These are phyloP conservation scores for Lachnum nothofagi DNA, from an alignment of 2,329 filamentous ascomycete genomes.

Conservation along the genomic window DNA sequence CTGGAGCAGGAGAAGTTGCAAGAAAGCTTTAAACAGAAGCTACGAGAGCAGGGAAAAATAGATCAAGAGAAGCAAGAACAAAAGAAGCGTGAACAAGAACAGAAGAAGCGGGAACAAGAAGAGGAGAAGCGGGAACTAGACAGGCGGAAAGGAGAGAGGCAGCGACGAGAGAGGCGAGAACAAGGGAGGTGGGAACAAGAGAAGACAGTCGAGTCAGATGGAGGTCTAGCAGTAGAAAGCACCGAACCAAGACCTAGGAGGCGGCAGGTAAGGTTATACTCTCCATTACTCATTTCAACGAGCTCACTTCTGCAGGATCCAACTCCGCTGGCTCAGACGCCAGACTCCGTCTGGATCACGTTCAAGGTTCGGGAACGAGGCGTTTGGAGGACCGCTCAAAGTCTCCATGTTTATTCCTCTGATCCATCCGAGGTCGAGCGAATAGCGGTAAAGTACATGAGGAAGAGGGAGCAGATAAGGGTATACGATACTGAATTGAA, in stretches of 20 bases:
- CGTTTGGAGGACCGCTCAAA: conserved; percentile 6
- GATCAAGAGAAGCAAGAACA: not conserved
- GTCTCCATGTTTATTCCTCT: conserved; percentile 4
- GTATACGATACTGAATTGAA: conserved; percentile 9
- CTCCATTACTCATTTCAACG: conserved; percentile 3
- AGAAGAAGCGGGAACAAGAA: conserved; percentile 1
- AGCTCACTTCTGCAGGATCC: conserved; percentile 10
- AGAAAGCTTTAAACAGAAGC: not conserved
- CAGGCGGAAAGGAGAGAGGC: too few relatives aligned
- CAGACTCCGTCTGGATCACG: conserved; percentile 1
- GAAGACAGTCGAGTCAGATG: conserved; percentile 1
- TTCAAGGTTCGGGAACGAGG: conserved; percentile 7
- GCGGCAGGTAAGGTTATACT: conserved; percentile 4
- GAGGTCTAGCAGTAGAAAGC: not conserved
- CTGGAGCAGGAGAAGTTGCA: conserved; percentile 37
- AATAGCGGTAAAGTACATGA: conserved; percentile 9
- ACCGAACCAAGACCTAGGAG: conserved; percentile 2
- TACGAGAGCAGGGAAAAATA: not conserved
- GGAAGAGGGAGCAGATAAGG: conserved; percentile 4
- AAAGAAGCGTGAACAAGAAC: conserved; percentile 31
- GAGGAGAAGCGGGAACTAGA: too few relatives aligned
- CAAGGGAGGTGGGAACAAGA: conserved; percentile 2
- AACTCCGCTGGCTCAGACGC: conserved; percentile 1
- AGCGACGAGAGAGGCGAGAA: conserved; percentile 2
- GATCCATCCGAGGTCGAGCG: conserved; percentile 5